Evolutionary conservation across 2,329 filamentous ascomycete genomes (phyloP), one percentile per base, ranked within the genome.

Genomic region (Trichoderma arundinaceum): DNA sequence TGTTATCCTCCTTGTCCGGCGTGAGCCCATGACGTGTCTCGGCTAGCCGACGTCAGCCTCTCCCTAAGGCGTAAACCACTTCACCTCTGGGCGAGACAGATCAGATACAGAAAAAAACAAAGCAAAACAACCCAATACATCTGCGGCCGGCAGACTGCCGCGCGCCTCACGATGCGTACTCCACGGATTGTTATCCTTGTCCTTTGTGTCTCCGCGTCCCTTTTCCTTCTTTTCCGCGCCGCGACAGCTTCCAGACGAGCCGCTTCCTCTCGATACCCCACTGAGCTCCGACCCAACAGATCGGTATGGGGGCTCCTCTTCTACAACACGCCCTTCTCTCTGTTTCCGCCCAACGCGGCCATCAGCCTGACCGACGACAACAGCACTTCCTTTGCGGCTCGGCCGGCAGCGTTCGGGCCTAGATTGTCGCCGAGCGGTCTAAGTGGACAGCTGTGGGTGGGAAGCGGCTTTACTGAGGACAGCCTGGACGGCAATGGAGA

Each of bases 291-390:
- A 54, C 58, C 71, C 32, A 67, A 68, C 51, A 73, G 71, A 51
- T 73, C 75, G 7, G 68, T 77, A 44, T 76, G 76, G 70, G 73
- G 76, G 44, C 80, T 92, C 69, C 88, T 92, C 77, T 89, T 89
- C 69, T 91, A 92, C 77, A 88, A 88, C 66, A 83, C 88, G 5
- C 90, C 94, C 0, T 92, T 94, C 69, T 93, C 92, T 19, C 87
- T 99, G 22, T 99, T 99, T 76, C 94, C 94, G 4, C 94, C 94
- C 3, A 97, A 95, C 69, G 95, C 95, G 54, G 91, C 96, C 73
- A 97, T 99, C 76, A 97, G 92, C 77, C 85, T 99, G 68, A 97
- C 94, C 74, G 93, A 98, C 78, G 95, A 99, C 79, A 99, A 99
- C 78, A 97, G 92, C 71, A 99, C 95, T 12, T 96, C 96, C 71